Evolutionary conservation across 257 asterid species (phyloP).

Genomic region (Solanum boliviense): DNA sequence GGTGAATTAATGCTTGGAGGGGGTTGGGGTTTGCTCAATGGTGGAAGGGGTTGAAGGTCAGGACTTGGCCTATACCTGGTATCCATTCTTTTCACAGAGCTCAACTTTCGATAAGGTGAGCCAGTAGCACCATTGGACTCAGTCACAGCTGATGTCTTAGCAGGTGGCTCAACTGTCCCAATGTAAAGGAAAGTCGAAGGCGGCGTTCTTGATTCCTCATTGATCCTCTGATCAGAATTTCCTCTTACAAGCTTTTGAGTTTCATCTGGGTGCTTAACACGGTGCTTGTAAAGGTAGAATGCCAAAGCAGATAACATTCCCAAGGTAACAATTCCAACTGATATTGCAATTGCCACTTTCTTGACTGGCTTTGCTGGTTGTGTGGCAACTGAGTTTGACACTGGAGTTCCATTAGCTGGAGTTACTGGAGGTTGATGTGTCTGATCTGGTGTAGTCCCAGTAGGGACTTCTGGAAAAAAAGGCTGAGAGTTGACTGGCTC

Average conservation of each 20-base stretch:
- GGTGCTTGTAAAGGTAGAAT: conserved; percentile 45
- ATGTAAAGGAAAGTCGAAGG: conserved; percentile 77
- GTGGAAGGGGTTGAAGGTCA: conserved; percentile 96
- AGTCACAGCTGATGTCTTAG: conserved; percentile 13
- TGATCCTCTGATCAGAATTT: conserved; percentile 21
- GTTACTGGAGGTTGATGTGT: conserved; percentile 34
- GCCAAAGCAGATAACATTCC: conserved; percentile 56
- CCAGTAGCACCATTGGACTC: conserved; percentile 29
- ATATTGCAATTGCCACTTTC: conserved; percentile 50
- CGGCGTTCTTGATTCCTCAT: conserved; percentile 60
- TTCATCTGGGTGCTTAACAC: conserved; percentile 29
- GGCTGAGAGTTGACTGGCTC: conserved; percentile 48
- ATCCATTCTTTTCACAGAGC: conserved; percentile 50
- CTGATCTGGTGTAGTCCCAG: conserved; percentile 38
- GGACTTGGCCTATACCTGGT: conserved; percentile 86
- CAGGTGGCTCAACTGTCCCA: conserved; percentile 90
- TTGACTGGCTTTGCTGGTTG: conserved; percentile 30
- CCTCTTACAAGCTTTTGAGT: conserved; percentile 54
- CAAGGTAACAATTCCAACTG: conserved; percentile 48
- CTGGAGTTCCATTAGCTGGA: conserved; percentile 25
- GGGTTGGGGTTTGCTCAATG: conserved; percentile 66
- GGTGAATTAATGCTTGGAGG: conserved; percentile 59
- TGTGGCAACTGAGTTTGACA: conserved; percentile 24
- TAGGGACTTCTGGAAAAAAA: conserved; percentile 76
- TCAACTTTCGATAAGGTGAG: conserved; percentile 70